Base-by-base conservation (phyloP, 768 basidiomycete species). In the Lactifluus pinguis region DNA sequence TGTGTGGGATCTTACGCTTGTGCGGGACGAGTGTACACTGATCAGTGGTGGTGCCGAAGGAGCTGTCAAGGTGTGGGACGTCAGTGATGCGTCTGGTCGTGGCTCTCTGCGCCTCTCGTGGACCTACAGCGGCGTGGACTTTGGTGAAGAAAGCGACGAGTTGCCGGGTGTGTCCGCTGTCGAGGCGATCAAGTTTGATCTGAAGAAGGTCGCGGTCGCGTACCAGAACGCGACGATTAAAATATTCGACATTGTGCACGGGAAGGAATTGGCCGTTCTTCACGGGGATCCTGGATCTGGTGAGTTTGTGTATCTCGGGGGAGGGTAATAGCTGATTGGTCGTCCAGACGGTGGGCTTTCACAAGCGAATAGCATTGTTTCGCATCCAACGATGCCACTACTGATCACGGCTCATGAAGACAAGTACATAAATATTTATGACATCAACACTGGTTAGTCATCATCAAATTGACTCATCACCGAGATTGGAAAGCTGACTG, bases 41-140 rank as follows among this genome's bases (percentile, higher is more conserved):
- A 89, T 95, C 58, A 91, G 89, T 65, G 92, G 90, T 70, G 87
- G 90, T 49, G 89, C 94, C 4, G 95, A 98, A 70, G 95, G 95
- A 19, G 75, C 82, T 0, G 87, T 98, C 66, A 97, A 97, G 73
- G 83, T 95, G 14, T 98, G 95, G 95, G 91, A 93, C 67, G 86
- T 92, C 52, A 82, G 83, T 67, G 83, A 81, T 17, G 79, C 83
- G 29, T 79, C 81, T 36, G 83, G 81, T 15, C 34, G 57, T 30
- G 82, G 84, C 6, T 82, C 83, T 7, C 76, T 92, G 63, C 83
- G 76, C 67, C 71, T 91, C 63, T 86, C 86, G 19, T 97, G 92
- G 91, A 85, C 83, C 13, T 94, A 89, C 73, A 71, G 77, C 64
- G 92, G 87, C 9, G 66, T 89, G 60, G 86, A 85, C 60, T 76